Evolutionary conservation across 805 yeast species (phyloP).

Genomic region (Phaffomyces opuntiae): DNA sequence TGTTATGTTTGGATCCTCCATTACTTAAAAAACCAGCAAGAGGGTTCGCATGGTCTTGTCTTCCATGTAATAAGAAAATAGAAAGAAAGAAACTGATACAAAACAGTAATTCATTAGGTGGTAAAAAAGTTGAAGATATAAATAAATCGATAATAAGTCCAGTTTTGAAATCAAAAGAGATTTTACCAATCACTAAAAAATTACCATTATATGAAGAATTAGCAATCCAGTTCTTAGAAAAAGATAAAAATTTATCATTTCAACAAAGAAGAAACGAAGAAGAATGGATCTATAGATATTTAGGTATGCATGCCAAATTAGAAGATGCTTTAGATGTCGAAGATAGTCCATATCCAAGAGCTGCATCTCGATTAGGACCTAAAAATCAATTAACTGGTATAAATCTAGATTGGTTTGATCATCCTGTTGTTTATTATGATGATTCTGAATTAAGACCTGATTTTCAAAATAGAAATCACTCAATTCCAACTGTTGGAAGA

Average conservation of each 20-base stretch:
- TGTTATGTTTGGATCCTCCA: slow-evolving; percentile 85
- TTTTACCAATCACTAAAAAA: slow-evolving; percentile 3
- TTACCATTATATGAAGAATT: slow-evolving; percentile 50
- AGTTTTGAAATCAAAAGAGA: background rate
- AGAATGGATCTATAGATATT: slow-evolving; percentile 77
- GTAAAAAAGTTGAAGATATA: background rate
- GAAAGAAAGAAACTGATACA: slow-evolving; percentile 15
- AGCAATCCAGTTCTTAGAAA: slow-evolving; percentile 45
- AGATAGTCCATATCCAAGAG: slow-evolving; percentile 76
- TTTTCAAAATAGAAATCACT: slow-evolving; percentile 12
- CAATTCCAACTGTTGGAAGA: slow-evolving; percentile 8
- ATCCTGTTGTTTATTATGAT: slow-evolving; percentile 63
- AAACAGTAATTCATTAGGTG: slow-evolving; percentile 6
- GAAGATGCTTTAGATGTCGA: slow-evolving; percentile 75
- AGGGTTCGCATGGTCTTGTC: slow-evolving; percentile 91
- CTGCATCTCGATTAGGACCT: slow-evolving; percentile 68
- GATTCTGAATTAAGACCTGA: slow-evolving; percentile 13
- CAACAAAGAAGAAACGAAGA: slow-evolving; percentile 47
- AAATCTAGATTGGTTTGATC: slow-evolving; percentile 53
- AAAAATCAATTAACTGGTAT: slow-evolving; percentile 66
- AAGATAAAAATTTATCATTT: slow-evolving; percentile 35
- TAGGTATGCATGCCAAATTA: slow-evolving; percentile 66
- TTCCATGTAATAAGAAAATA: slow-evolving; percentile 55
- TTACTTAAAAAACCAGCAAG: slow-evolving; percentile 69
- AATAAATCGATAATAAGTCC: background rate